These are phyloP conservation scores for Dendrothele bispora DNA, from an alignment of 768 basidiomycete species.

Conservation along the genomic window DNA sequence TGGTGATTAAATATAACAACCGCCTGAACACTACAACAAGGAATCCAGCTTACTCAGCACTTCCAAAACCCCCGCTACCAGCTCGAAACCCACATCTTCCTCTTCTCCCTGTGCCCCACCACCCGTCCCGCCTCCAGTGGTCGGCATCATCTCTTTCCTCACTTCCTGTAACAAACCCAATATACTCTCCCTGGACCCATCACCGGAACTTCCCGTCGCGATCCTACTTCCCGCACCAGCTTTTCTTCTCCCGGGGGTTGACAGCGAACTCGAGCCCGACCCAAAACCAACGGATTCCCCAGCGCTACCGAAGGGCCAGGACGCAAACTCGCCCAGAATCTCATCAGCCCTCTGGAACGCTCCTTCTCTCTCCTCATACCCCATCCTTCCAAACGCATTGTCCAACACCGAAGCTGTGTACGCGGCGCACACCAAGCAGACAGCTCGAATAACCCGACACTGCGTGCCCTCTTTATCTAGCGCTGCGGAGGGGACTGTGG, in stretches of 20 bases:
- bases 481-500: conserved; percentile 74
- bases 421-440: conserved; percentile 86
- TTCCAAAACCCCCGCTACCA: conserved; percentile 90
- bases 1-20: too few species aligned
- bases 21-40: conserved; percentile 48
- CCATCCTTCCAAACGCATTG: conserved; percentile 87
- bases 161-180: conserved; percentile 75
- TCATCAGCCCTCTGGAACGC: conserved; percentile 95
- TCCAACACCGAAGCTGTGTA: conserved; percentile 96
- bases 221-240: conserved; percentile 45
- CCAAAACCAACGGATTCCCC: conserved; percentile 14
- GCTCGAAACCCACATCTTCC: conserved; percentile 85
- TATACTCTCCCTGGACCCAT: conserved; percentile 59
- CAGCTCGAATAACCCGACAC: conserved; percentile 76
- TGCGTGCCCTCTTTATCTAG: conserved; percentile 78
- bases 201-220: conserved; percentile 52
- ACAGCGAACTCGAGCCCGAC: not conserved
- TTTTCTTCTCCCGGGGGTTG: conserved; percentile 30
- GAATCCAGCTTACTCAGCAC: conserved; percentile 93
- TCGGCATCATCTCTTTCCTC: conserved; percentile 59
- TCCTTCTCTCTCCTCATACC: conserved; percentile 90
- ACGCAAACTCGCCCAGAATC: conserved; percentile 85
- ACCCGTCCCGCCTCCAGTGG: not conserved
- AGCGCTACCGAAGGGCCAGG: conserved; percentile 79
- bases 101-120: conserved; percentile 26